A percentile compares a stretch with the other conserved stretches of the same genome.
phyloP scores from a whole-genome alignment of 306 rosid species.

The Corylus heterophylla region DNA sequence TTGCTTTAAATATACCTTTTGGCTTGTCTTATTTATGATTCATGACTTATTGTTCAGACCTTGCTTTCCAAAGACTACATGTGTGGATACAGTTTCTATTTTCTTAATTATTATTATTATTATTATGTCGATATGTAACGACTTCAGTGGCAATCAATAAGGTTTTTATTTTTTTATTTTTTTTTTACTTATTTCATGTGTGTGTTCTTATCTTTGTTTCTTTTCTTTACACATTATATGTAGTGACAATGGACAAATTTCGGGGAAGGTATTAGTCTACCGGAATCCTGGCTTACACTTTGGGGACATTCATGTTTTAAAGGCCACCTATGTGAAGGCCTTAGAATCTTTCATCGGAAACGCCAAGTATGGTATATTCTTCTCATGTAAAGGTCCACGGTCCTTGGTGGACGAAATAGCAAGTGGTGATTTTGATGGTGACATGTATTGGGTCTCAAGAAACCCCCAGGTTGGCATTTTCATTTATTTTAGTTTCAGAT shows the following conservation, averaged over 20 bases:
- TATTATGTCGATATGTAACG: not conserved
- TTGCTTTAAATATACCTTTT: not conserved
- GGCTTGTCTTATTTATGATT: not conserved
- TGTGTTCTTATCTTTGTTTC: not conserved
- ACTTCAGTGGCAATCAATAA: not conserved
- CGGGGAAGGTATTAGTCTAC: constrained; percentile 73
- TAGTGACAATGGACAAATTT: constrained; percentile 66
- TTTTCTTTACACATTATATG: not conserved
- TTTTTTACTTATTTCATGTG: not conserved
- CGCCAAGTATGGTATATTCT: constrained; percentile 74
- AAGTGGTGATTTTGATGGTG: constrained; percentile 94
- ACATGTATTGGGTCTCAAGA: constrained; percentile 74
- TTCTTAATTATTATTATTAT: not conserved
- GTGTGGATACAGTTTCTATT: not conserved
- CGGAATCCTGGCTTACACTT: constrained; percentile 82
- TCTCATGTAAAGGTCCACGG: constrained; percentile 74
- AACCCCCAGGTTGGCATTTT: constrained; percentile 57
- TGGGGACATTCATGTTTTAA: constrained; percentile 71
- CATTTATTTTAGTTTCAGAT: not conserved
- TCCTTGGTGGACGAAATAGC: constrained; percentile 81
- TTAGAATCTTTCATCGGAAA: constrained; percentile 58
- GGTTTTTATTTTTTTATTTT: too few relatives aligned
- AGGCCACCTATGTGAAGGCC: constrained; percentile 51
- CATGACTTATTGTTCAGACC: not conserved
- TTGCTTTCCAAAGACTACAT: not conserved